phyloP scores from a whole-genome alignment of 2,329 filamentous ascomycete species.

The Dactylellina cionopaga region DNA sequence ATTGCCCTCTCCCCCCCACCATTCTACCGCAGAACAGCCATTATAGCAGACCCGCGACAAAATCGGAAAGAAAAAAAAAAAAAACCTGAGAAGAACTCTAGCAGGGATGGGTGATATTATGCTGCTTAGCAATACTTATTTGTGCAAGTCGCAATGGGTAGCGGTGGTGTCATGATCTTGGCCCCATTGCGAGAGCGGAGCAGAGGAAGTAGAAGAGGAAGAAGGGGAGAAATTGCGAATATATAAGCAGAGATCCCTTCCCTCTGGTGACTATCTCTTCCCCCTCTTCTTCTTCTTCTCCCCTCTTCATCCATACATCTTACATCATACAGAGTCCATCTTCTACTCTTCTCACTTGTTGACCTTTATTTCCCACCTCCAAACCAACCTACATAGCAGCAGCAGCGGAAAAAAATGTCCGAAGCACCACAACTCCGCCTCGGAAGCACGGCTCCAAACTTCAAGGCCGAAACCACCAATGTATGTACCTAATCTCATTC shows the following conservation, averaged over 20 bases:
- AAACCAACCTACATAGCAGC: neutral
- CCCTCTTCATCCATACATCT: conserved; percentile 43
- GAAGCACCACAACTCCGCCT: conserved; percentile 67
- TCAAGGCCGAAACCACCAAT: conserved; percentile 73
- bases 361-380: neutral
- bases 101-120: too few relatives aligned
- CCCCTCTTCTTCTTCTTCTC: conserved; percentile 39
- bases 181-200: conserved; percentile 35
- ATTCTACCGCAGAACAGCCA: too few relatives aligned
- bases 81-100: too few relatives aligned
- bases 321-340: conserved; percentile 29
- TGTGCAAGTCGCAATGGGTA: conserved; percentile 39
- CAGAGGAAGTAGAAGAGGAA: neutral
- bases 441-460: conserved; percentile 74
- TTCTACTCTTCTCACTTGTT: neutral
- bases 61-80: too few relatives aligned
- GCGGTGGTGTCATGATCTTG: conserved; percentile 41
- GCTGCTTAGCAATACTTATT: conserved; percentile 49
- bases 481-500: conserved; percentile 34
- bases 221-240: conserved; percentile 4
- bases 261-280: neutral
- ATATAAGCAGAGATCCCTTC: conserved; percentile 20
- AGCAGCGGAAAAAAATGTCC: neutral
- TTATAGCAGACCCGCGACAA: too few relatives aligned
- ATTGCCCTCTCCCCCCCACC: conserved; percentile 42